A percentile compares a stretch with the other conserved stretches of the same genome.
phyloP scores from a whole-genome alignment of 2,329 filamentous ascomycete genomes.

The Berkeleyomyces basicola region DNA sequence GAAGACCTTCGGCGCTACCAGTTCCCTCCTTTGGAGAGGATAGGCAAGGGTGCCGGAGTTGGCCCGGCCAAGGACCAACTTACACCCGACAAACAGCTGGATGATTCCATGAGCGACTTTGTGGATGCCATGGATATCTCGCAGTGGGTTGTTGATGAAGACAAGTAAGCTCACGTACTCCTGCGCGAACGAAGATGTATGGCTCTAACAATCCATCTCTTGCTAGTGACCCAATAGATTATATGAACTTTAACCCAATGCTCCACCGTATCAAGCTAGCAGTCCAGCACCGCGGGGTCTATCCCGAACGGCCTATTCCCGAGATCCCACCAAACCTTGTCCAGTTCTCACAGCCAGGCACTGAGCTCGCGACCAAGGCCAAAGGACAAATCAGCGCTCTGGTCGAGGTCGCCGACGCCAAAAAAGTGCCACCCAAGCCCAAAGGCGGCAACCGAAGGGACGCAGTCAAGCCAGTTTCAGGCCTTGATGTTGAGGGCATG shows the following conservation, averaged over 20 bases:
- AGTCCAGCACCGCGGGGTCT: slow-evolving; percentile 63
- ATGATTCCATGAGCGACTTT: slow-evolving; percentile 72
- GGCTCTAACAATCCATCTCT: too few species aligned
- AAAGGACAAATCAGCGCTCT: slow-evolving; percentile 44
- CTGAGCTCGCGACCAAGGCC: slow-evolving; percentile 44
- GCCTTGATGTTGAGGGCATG: slow-evolving; percentile 70
- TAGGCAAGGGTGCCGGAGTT: slow-evolving; percentile 75
- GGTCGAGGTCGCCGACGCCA: slow-evolving; percentile 57
- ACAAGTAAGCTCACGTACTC: slow-evolving; percentile 37
- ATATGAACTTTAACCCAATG: slow-evolving; percentile 63
- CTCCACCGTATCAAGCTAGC: slow-evolving; percentile 84
- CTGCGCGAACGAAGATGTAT: not conserved
- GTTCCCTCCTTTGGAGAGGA: slow-evolving; percentile 76
- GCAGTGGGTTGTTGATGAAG: slow-evolving; percentile 51
- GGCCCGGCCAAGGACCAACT: slow-evolving; percentile 67
- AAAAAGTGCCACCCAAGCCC: slow-evolving; percentile 72
- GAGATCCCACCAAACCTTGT: slow-evolving; percentile 47
- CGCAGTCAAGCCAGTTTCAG: slow-evolving; percentile 66
- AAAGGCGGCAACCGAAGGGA: slow-evolving; percentile 59
- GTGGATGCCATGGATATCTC: slow-evolving; percentile 88
- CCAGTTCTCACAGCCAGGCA: slow-evolving; percentile 56
- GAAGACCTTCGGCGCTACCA: slow-evolving; percentile 84
- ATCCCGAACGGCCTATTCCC: slow-evolving; percentile 48
- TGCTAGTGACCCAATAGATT: slow-evolving; percentile 39
- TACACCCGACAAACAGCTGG: slow-evolving; percentile 58